Evolutionary conservation across 2,329 filamentous ascomycete species (phyloP).

Genomic region (Pezicula carpinea): DNA sequence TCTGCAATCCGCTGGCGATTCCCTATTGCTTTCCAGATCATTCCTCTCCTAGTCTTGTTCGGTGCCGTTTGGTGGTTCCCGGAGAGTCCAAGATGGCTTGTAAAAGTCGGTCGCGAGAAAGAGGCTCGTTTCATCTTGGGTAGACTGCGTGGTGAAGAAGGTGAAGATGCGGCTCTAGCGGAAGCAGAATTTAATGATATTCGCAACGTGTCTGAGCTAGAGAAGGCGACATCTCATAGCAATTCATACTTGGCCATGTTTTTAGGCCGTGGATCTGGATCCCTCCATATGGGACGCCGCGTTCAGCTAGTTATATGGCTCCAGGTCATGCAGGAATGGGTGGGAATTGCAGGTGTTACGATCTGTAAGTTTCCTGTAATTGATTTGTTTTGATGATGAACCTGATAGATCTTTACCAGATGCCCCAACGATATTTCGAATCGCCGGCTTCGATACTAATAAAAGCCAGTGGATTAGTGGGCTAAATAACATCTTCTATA

Average conservation of each 20-base stretch:
- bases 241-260: slow-evolving; percentile 63
- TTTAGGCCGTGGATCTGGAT: slow-evolving; percentile 59
- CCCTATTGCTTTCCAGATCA: slow-evolving; percentile 65
- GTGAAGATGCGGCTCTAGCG: slow-evolving; percentile 46
- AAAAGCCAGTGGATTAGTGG: slow-evolving; percentile 63
- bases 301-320: slow-evolving; percentile 69
- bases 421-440: slow-evolving; percentile 51
- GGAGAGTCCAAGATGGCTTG: slow-evolving; percentile 64
- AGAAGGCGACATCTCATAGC: slow-evolving; percentile 46
- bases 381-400: neutral
- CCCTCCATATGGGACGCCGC: slow-evolving; percentile 61
- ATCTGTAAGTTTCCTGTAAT: slow-evolving; percentile 36
- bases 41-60: slow-evolving; percentile 56
- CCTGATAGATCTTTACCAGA: slow-evolving; percentile 3
- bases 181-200: slow-evolving; percentile 67
- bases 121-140: slow-evolving; percentile 63
- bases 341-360: slow-evolving; percentile 65
- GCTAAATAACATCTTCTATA: slow-evolving; percentile 50
- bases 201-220: slow-evolving; percentile 54
- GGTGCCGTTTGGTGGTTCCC: slow-evolving; percentile 60
- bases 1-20: slow-evolving; percentile 63
- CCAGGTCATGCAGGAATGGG: slow-evolving; percentile 67
- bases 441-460: slow-evolving; percentile 57
- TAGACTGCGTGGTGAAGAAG: slow-evolving; percentile 55
- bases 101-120: slow-evolving; percentile 60